Percentiles rank a stretch among this genome's conserved stretches.
These are phyloP conservation scores for Glebionis coronaria DNA, from an alignment of 129 eudicot species.

Conservation along the genomic window DNA sequence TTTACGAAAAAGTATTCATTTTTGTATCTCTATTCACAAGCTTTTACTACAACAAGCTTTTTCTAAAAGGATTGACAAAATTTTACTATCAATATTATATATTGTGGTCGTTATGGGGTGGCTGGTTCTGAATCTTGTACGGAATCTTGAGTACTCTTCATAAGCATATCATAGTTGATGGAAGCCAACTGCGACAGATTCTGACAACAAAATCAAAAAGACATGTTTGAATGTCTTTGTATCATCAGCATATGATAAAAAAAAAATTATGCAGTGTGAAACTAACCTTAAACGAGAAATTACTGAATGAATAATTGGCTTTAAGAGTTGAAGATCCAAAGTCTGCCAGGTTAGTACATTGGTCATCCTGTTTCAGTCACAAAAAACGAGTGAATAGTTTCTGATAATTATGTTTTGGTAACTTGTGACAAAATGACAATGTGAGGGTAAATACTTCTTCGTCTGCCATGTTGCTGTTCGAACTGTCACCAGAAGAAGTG, in stretches of 20 bases:
- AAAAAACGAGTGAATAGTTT: conserved; percentile 1
- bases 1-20: conserved; percentile 18
- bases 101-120: conserved; percentile 20
- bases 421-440: neutral
- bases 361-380: conserved; percentile 61
- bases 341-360: conserved; percentile 67
- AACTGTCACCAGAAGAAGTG: conserved; percentile 70
- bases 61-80: no score
- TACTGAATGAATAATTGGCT: conserved; percentile 83
- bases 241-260: neutral
- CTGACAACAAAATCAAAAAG: conserved; percentile 35
- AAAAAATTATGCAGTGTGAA: neutral
- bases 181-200: conserved; percentile 91
- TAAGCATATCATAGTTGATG: conserved; percentile 70
- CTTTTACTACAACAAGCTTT: no score
- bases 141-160: conserved; percentile 54
- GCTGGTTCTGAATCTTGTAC: conserved; percentile 43
- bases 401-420: neutral
- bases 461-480: conserved; percentile 61
- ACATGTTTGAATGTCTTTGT: neutral
- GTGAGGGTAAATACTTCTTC: conserved; percentile 61
- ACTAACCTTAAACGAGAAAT: conserved; percentile 86
- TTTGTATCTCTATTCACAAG: neutral
- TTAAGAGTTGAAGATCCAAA: conserved; percentile 49
- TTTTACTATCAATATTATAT: no score